These are phyloP conservation scores for Tephrocybe sp. DNA, from an alignment of 768 basidiomycete genomes.

Conservation along the genomic window DNA sequence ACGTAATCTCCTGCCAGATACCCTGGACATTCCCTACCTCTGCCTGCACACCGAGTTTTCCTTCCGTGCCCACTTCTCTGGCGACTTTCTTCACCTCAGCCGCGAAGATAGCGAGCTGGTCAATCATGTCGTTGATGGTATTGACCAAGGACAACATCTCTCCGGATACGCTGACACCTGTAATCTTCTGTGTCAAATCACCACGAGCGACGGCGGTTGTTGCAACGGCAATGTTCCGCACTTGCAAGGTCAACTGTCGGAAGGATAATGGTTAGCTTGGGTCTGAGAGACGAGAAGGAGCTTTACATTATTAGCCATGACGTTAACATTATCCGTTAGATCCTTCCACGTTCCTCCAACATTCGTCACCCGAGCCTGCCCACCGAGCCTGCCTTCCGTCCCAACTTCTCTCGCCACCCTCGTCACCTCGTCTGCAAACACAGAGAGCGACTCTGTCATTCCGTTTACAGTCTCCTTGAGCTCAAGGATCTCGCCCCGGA, in stretches of 20 bases:
- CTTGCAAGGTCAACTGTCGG: conserved; percentile 85
- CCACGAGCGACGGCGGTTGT: conserved; percentile 95
- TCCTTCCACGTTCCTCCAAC: conserved; percentile 98
- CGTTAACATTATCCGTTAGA: conserved; percentile 93
- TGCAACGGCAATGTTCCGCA: conserved; percentile 89
- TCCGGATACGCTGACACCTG: conserved; percentile 88
- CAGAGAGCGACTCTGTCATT: conserved; percentile 87
- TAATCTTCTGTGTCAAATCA: conserved; percentile 91
- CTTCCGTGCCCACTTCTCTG: conserved; percentile 95
- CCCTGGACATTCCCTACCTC: conserved; percentile 97
- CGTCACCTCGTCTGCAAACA: conserved; percentile 80
- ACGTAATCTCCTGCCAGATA: conserved; percentile 99
- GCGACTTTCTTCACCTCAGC: conserved; percentile 90
- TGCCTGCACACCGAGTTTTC: conserved; percentile 97
- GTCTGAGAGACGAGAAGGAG: conserved; percentile 11
- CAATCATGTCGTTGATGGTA: conserved; percentile 91
- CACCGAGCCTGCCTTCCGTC: conserved; percentile 92
- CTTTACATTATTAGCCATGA: conserved; percentile 91
- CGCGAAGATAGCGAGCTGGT: conserved; percentile 56
- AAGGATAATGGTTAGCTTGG: background rate
- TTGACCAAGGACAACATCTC: conserved; percentile 96
- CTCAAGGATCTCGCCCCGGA: conserved; percentile 89
- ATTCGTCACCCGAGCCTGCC: conserved; percentile 90
- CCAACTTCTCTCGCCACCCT: conserved; percentile 96
- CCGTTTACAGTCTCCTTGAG: conserved; percentile 91